Evolutionary conservation across 2,329 filamentous ascomycete species (phyloP), one percentile per base, ranked within the genome.

Genomic region (Bertia moriformis): DNA sequence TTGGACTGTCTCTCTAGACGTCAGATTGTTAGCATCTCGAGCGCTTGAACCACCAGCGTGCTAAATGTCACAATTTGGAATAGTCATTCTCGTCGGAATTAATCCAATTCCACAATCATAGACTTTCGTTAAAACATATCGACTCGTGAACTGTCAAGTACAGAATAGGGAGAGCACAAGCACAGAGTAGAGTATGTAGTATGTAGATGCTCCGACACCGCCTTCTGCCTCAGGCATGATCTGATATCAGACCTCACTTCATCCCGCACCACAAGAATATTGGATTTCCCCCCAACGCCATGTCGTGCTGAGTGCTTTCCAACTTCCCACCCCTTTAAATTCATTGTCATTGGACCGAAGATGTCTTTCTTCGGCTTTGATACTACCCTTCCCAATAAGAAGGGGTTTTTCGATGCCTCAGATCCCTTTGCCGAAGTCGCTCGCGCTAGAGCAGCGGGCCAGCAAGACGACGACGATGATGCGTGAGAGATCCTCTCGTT

Each of bases 281-380:
- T n/a, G n/a, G n/a, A n/a, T n/a, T n/a, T n/a, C n/a, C n/a, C n/a
- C n/a, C n/a, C n/a, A n/a, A n/a, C n/a, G n/a, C n/a, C n/a, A n/a
- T 29, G 24, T n/a, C 24, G 24, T 29, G 24, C 10, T 29, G n/a
- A n/a, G n/a, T 29, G n/a, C n/a, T n/a, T n/a, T n/a, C n/a, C 22
- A 7, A 27, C 14, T 35, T 18, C 4, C 30, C 38, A 22, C 14
- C 20, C 37, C 20, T 5, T 38, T n/a, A 22, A 22, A 10, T 19
- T 12, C 18, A 12, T 24, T 12, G 18, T 38, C 18, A 18, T 22
- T 35, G 38, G 40, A 19, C 40, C 40, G 43, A 59, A 46, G 48
- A 91, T 94, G 88, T 88, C 87, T 22, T 94, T 94, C 68, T 94
- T 94, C 61, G 84, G 85, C 48, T 88, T 93, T 60, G 81, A 93